Evolutionary conservation across 2,329 filamentous ascomycete species (phyloP), one percentile per base, ranked within the genome.

Genomic region (Pseudonectria buxi): DNA sequence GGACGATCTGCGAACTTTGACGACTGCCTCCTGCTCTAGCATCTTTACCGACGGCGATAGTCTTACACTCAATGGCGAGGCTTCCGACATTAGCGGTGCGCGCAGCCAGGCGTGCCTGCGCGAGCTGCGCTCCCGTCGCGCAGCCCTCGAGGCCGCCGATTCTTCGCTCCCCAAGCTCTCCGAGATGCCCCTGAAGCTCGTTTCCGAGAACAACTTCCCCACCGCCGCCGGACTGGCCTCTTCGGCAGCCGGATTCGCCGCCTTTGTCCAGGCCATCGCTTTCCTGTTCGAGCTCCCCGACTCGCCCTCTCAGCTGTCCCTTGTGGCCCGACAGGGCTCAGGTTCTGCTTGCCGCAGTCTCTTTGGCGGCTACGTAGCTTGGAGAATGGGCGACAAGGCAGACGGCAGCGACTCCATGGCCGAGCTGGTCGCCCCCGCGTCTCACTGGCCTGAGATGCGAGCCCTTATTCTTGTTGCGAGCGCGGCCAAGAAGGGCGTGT

Each of bases 161-260:
- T 51, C 79, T 0, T 79, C 78, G 14, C 74, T 95, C n/a, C 87
- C 90, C 28, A 86, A 85, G 62, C 78, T 98, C 38, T 85, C 87
- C 10, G 59, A 71, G 33, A 71, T 84, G 54, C 79, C 85, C 24
- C 78, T 98, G 43, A 84, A 82, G 51, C 82, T 98, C 47, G 88
- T 95, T 37, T 92, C 86, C 38, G 85, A 92, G 69, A 98, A 98
- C 75, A 98, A 98, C 74, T 98, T 98, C 74, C 92, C 92, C 45
- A 98, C 92, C 3, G 92, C 92, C 16, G 92, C 92, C 4, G 92
- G 92, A 6, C 79, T 98, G 12, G 81, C 81, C 4, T 82, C 76
- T 13, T 84, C 80, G 0, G 81, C 80, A 1, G 80, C 80, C 2
- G 80, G 80, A 5, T 83, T 83, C 45, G 80, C 80, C 3, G 80